phyloP scores from a whole-genome alignment of 352 stramenopile genomes.

The Pythium biforme region DNA sequence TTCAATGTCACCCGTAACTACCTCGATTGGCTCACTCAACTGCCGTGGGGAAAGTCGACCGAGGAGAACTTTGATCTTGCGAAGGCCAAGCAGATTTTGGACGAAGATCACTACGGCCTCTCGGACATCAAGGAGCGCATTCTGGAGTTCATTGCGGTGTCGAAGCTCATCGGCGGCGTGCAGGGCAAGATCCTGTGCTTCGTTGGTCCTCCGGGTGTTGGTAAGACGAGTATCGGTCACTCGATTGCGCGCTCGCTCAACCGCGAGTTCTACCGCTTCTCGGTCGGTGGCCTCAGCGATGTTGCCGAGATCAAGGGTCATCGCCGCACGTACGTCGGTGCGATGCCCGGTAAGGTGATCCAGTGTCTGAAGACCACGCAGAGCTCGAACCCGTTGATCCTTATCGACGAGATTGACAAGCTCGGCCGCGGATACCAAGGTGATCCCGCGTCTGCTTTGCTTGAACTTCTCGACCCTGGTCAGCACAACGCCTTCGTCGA shows the following conservation, averaged over 20 bases:
- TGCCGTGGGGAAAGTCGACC: slow-evolving; percentile 96
- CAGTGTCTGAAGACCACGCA: slow-evolving; percentile 98
- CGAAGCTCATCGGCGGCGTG: slow-evolving; percentile 94
- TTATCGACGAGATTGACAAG: slow-evolving; percentile 98
- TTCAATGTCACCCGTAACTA: slow-evolving; percentile 99
- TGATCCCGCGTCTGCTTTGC: slow-evolving; percentile 94
- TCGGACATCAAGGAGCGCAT: slow-evolving; percentile 99
- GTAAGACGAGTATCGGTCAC: slow-evolving; percentile 95
- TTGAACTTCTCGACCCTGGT: slow-evolving; percentile 97
- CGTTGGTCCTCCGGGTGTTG: slow-evolving; percentile 92
- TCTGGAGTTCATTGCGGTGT: slow-evolving; percentile 98
- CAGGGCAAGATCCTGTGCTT: slow-evolving; percentile 99
- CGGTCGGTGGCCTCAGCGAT: slow-evolving; percentile 95
- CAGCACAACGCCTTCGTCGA: slow-evolving; percentile 98
- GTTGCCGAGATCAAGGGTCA: slow-evolving; percentile 99
- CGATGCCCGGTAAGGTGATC: slow-evolving; percentile 99
- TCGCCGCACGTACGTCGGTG: slow-evolving; percentile 97
- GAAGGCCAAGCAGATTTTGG: slow-evolving; percentile 91
- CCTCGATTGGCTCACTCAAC: slow-evolving; percentile 97
- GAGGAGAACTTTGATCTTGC: slow-evolving; percentile 97
- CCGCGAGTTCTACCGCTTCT: slow-evolving; percentile 98
- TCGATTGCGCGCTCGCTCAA: slow-evolving; percentile 96
- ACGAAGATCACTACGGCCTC: slow-evolving; percentile 98
- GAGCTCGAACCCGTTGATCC: slow-evolving; percentile 96
- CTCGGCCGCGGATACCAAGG: slow-evolving; percentile 85